A percentile compares a stretch with the other conserved stretches of the same genome.
These are phyloP conservation scores for Castanea crenata DNA, from an alignment of 306 rosid species.

Conservation along the genomic window DNA sequence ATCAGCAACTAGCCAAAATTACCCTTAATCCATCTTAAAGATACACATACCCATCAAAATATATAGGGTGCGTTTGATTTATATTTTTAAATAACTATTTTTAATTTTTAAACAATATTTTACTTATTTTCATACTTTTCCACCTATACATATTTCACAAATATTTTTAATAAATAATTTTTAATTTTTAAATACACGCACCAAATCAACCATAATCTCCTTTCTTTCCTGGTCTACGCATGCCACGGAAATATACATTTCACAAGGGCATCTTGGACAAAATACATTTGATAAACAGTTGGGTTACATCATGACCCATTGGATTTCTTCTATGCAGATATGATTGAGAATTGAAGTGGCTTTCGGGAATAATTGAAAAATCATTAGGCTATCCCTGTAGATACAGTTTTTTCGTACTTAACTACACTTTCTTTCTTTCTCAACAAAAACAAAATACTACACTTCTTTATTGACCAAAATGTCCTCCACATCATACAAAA, in stretches of 20 bases:
- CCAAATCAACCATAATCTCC: no score
- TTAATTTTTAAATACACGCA: no score
- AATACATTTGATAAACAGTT: neutral
- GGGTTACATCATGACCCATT: neutral
- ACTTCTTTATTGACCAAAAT: neutral
- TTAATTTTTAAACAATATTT: no score
- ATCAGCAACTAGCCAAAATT: neutral
- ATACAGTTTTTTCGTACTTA: neutral
- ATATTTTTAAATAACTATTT: no score
- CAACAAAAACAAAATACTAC: no score
- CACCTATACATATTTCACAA: no score
- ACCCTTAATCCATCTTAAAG: neutral
- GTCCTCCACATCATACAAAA: neutral
- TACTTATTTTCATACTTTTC: no score
- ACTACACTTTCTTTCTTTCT: no score
- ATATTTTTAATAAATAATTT: no score
- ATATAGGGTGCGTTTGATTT: no score
- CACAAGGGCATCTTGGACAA: constrained; percentile 6
- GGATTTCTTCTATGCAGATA: neutral
- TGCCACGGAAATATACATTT: neutral
- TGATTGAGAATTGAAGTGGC: neutral
- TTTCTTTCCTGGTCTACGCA: neutral
- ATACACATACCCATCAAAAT: neutral
- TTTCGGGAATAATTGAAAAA: constrained; percentile 14
- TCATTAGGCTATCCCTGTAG: neutral